Evolutionary conservation across 495 filamentous ascomycete genomes (phyloP), one percentile per base, ranked within the genome.

Genomic region (Viridothelium virens): DNA sequence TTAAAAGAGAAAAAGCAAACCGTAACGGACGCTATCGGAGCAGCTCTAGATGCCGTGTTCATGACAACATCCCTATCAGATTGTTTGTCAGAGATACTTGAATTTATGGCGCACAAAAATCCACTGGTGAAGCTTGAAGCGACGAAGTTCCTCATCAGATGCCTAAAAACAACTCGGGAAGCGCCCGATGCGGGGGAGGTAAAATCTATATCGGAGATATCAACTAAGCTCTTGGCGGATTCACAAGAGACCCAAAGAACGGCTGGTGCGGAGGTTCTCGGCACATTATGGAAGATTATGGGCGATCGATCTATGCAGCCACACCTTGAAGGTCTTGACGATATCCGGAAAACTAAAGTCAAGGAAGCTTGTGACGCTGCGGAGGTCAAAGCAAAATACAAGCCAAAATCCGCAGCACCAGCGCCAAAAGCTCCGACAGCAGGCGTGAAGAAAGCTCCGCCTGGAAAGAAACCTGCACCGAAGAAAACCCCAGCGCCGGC

Each of bases 231-330:
- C 10, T 83, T 97, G 1, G 87, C 92, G 0, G 95, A 99, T 69
- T 90, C 90, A 1, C 89, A 83, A 63, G 93, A 95, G 71, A 90
- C 81, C 11, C 85, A 92, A 50, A 84, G 95, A 74, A 88, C 91
- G 46, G 90, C 90, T 53, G 94, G 91, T 72, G 92, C 92, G 12
- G 95, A 99, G 72, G 85, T 91, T 41, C 79, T 99, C 18, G 95
- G 95, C 67, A 96, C 92, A 0, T 75, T 99, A 69, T 97, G 97
- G 94, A 97, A 97, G 81, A 97, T 99, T 61, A 88, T 97, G 80
- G 93, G 95, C 53, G 95, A 99, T 73, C 84, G 94, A 48, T 88
- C 88, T n/a, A 99, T 97, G 94, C 90, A 88, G 53, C 90, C 91
- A 6, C 91, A 95, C 73, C 78, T 99, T n/a, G 92, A 97, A 68